A percentile compares a stretch with the other conserved stretches of the same genome.
phyloP scores from a whole-genome alignment of 2,329 filamentous ascomycete species.

The Colletotrichum salicis region DNA sequence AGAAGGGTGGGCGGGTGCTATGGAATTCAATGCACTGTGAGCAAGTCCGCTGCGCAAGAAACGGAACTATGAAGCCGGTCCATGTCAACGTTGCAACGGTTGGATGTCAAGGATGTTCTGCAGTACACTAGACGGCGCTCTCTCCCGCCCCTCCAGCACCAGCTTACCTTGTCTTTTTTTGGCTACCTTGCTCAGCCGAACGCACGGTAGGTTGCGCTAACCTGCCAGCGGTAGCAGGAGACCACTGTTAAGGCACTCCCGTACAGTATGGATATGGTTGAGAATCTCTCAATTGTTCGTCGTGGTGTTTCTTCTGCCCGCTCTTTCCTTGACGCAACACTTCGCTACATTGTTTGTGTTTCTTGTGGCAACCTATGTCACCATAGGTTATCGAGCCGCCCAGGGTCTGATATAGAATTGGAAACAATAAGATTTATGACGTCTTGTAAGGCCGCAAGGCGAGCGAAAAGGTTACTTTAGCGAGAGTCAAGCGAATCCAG shows the following conservation, averaged over 20 bases:
- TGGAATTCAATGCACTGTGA: conserved; percentile 34
- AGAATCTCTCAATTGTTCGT: neutral
- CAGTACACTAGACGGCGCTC: conserved; percentile 32
- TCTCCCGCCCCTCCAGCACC: conserved; percentile 34
- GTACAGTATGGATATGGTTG: neutral
- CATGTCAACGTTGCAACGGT: conserved; percentile 23
- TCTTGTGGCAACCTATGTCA: conserved; percentile 2
- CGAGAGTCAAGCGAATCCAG: neutral
- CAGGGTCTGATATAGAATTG: neutral
- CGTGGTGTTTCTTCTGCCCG: neutral
- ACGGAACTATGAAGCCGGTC: conserved; percentile 19
- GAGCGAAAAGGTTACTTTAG: neutral
- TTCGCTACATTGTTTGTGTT: neutral
- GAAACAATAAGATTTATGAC: neutral
- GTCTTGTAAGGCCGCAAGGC: neutral
- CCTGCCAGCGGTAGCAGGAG: neutral
- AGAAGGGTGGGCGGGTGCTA: conserved; percentile 22
- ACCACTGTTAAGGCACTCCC: neutral
- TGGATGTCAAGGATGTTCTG: conserved; percentile 31
- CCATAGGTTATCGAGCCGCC: neutral
- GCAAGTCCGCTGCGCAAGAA: conserved; percentile 6
- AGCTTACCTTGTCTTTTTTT: neutral
- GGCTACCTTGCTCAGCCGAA: neutral
- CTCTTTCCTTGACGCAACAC: neutral
- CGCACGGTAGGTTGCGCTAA: neutral